Conservation (phyloP, 2,329 filamentous ascomycete species). For the Fusarium sp. region DNA sequence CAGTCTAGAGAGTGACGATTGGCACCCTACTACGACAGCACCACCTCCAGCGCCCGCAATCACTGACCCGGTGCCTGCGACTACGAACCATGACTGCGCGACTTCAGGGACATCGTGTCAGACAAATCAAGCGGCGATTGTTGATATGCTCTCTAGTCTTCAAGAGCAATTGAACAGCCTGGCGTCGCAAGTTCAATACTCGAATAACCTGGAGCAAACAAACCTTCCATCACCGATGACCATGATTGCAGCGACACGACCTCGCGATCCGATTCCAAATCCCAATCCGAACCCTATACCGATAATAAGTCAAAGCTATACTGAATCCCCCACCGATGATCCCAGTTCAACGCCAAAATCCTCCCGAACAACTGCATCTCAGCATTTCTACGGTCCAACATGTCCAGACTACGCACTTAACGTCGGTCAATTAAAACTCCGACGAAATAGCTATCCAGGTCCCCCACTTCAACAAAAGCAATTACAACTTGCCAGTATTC, state of each 20-base stretch:
- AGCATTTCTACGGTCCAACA: conserved; percentile 44
- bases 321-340: not conserved
- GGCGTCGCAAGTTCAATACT: conserved; percentile 17
- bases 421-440: conserved; percentile 40
- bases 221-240: conserved; percentile 16
- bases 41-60: not conserved
- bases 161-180: conserved; percentile 28
- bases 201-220: not conserved
- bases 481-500: conserved; percentile 28
- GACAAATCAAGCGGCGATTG: conserved; percentile 19
- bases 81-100: not conserved
- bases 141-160: conserved; percentile 24
- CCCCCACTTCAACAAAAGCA: conserved; percentile 22
- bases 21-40: not conserved
- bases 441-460: conserved; percentile 7
- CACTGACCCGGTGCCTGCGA: not conserved
- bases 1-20: conserved; percentile 6
- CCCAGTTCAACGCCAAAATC: not conserved
- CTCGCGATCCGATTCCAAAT: not conserved
- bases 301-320: not conserved
- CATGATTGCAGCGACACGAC: not conserved
- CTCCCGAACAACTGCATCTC: conserved; percentile 4
- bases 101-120: not conserved
- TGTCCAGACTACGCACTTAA: conserved; percentile 47
- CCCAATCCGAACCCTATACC: not conserved